These are phyloP conservation scores for Candida neerlandica DNA, from an alignment of 1,139 yeast genomes.

Conservation along the genomic window DNA sequence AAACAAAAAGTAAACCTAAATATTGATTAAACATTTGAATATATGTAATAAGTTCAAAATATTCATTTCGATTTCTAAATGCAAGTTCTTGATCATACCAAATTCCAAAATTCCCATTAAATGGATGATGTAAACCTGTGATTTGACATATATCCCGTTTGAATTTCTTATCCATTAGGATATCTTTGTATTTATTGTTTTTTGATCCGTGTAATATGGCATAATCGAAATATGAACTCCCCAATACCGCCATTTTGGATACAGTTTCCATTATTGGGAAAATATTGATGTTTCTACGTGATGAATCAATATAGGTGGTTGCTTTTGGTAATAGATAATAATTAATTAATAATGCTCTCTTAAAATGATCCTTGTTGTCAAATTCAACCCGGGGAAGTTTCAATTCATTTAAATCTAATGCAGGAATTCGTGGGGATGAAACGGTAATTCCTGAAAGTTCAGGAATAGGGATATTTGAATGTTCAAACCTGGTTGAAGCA, in stretches of 20 bases:
- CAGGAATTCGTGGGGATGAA: not conserved
- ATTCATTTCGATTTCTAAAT: slow-evolving; percentile 18
- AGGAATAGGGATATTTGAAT: not conserved
- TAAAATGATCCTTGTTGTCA: not conserved
- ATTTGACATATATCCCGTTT: slow-evolving; percentile 17
- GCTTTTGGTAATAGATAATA: not conserved
- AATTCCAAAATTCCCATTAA: slow-evolving; percentile 14
- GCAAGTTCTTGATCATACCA: slow-evolving; percentile 13
- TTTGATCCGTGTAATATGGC: not conserved
- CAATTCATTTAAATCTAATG: not conserved
- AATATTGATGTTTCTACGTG: not conserved
- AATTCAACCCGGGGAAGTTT: slow-evolving; percentile 1
- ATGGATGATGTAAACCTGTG: slow-evolving; percentile 10
- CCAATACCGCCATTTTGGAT: slow-evolving; percentile 6
- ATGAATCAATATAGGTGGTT: not conserved
- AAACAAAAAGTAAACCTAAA: slow-evolving; percentile 21
- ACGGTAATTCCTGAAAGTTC: not conserved
- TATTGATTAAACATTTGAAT: slow-evolving; percentile 24
- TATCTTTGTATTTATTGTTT: not conserved
- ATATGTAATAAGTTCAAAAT: slow-evolving; percentile 17
- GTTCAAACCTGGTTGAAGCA: not conserved
- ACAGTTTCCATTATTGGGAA: not conserved
- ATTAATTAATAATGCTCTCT: not conserved
- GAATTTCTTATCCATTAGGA: slow-evolving; percentile 22
- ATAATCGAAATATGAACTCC: slow-evolving; percentile 12